These are phyloP conservation scores for Fusarium temperatum DNA, from an alignment of 2,329 filamentous ascomycete species.

Conservation along the genomic window DNA sequence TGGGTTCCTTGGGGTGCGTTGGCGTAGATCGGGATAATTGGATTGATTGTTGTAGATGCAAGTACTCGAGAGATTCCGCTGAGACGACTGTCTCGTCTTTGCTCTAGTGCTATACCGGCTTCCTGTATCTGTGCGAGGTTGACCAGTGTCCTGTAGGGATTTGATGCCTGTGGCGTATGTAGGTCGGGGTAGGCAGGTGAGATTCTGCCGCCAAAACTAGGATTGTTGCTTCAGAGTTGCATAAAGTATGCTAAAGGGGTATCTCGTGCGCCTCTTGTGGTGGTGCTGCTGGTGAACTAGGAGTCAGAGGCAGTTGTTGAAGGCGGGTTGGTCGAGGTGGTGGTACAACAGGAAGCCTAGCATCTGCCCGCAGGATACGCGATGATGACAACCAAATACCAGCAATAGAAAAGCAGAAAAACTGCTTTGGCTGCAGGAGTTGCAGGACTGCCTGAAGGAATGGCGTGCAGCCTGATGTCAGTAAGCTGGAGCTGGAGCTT, in stretches of 20 bases:
- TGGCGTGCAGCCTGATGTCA: slow-evolving; percentile 21
- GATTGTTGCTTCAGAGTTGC: slow-evolving; percentile 29
- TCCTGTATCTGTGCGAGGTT: slow-evolving; percentile 11
- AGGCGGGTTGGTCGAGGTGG: slow-evolving; percentile 32
- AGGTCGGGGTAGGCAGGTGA: slow-evolving; percentile 29
- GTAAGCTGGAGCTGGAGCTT: slow-evolving; percentile 20
- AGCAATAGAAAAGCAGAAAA: slow-evolving; percentile 13
- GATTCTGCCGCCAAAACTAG: slow-evolving; percentile 29
- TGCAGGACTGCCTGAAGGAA: slow-evolving; percentile 19
- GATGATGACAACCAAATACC: slow-evolving; percentile 9
- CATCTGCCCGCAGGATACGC: slow-evolving; percentile 20
- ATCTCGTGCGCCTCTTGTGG: slow-evolving; percentile 34
- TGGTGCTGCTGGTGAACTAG: slow-evolving; percentile 26
- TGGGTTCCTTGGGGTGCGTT: slow-evolving; percentile 34
- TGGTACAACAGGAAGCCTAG: slow-evolving; percentile 33
- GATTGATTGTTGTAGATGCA: slow-evolving; percentile 20
- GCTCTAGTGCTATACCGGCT: slow-evolving; percentile 20
- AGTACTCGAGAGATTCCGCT: slow-evolving; percentile 11
- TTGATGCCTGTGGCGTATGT: slow-evolving; percentile 31
- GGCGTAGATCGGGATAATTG: slow-evolving; percentile 29
- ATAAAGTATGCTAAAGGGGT: slow-evolving; percentile 36
- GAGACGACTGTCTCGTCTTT: slow-evolving; percentile 20
- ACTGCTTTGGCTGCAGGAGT: slow-evolving; percentile 20
- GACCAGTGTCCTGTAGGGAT: slow-evolving; percentile 23
- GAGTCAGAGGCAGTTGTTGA: slow-evolving; percentile 21